Conservation (phyloP, 75 land plant species). For the Gnetum montanum region DNA sequence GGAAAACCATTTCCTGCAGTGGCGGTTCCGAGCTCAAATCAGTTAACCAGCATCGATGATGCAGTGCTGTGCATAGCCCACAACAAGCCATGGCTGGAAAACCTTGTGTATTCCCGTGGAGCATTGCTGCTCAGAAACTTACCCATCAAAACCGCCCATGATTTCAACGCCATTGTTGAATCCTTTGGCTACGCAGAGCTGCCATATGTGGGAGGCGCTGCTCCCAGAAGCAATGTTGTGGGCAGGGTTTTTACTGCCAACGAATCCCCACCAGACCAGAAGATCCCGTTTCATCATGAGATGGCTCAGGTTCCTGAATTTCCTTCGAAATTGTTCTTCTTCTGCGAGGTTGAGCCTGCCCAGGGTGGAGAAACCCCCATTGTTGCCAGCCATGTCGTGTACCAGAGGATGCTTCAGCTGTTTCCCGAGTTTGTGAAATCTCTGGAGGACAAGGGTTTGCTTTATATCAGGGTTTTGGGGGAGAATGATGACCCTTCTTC, state of each 20-base stretch:
- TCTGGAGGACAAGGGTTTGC: constrained; percentile 67
- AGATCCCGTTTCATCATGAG: constrained; percentile 97
- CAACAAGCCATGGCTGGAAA: constrained; percentile 38
- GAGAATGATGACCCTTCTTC: constrained; percentile 88
- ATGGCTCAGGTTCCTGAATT: constrained; percentile 99
- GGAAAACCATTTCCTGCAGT: constrained; percentile 28
- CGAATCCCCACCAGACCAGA: constrained; percentile 96
- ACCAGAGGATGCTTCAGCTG: constrained; percentile 64
- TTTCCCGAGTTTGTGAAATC: constrained; percentile 74
- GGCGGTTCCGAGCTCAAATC: constrained; percentile 7
- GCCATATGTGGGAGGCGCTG: constrained; percentile 96
- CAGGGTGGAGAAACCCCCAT: constrained; percentile 97
- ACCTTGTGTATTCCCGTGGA: constrained; percentile 43
- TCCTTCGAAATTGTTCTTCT: constrained; percentile 83
- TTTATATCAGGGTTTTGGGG: constrained; percentile 65
- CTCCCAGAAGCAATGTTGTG: constrained; percentile 79
- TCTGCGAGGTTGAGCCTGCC: constrained; percentile 82
- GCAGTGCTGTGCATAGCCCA: constrained; percentile 14
- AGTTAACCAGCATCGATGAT: constrained; percentile 22
- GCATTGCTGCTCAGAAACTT: constrained; percentile 82
- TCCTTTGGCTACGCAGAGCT: constrained; percentile 85
- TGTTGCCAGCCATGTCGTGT: constrained; percentile 70
- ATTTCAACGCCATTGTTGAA: constrained; percentile 76
- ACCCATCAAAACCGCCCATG: constrained; percentile 36
- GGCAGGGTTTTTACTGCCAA: constrained; percentile 94